phyloP scores from a whole-genome alignment of 495 filamentous ascomycete species.

The Penicillium salamii region DNA sequence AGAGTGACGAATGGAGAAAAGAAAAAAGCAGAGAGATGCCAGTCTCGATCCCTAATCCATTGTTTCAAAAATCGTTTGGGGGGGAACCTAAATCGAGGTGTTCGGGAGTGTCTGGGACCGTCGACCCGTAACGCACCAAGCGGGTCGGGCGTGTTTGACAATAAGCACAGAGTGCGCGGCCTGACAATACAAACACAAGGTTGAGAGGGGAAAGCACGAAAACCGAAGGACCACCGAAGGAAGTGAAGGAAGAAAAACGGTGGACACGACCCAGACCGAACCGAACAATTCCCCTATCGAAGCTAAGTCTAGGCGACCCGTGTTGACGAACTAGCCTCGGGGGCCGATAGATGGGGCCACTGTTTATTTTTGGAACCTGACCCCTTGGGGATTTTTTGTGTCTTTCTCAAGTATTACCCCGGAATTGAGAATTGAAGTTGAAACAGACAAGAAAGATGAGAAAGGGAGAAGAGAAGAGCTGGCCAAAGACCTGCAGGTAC shows the following conservation, averaged over 20 bases:
- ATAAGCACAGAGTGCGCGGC: background rate
- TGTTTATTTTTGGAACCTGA: background rate
- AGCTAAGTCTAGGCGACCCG: conserved; percentile 27
- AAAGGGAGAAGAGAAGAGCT: no score
- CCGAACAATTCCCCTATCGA: conserved; percentile 23
- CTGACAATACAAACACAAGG: background rate
- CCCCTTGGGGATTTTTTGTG: background rate
- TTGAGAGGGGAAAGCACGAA: background rate
- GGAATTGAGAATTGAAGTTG: no score
- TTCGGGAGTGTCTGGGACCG: conserved; percentile 6
- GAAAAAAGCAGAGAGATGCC: conserved; percentile 1
- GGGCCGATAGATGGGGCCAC: conserved; percentile 11
- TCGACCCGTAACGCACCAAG: conserved; percentile 3
- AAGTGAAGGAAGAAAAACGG: conserved; percentile 9
- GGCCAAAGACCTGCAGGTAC: conserved; percentile 27
- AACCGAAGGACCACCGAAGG: conserved; percentile 5
- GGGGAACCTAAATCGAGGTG: background rate
- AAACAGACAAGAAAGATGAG: background rate
- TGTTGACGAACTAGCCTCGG: conserved; percentile 20
- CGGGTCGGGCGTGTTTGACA: conserved; percentile 4
- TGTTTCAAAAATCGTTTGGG: conserved; percentile 7
- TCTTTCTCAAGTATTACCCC: no score
- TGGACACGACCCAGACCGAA: conserved; percentile 21
- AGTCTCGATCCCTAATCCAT: conserved; percentile 19
- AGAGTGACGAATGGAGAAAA: conserved; percentile 8